Conservation (phyloP, 768 basidiomycete genomes). For the Termitomyces titanicus region DNA sequence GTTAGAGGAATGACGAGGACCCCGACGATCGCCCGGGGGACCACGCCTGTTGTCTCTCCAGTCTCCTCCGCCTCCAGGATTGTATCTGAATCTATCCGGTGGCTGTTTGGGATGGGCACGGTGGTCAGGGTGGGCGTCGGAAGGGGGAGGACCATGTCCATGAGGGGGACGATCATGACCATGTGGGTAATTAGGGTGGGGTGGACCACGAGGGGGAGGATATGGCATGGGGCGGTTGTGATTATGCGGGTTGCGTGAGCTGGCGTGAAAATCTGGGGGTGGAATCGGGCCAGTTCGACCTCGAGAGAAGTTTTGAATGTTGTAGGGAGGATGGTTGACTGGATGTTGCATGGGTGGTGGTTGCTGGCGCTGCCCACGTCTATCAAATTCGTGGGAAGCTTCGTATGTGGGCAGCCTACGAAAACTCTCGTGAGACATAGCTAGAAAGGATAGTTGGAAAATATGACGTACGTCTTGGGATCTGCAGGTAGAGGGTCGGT, state of each 20-base stretch:
- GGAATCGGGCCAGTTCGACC: conserved; percentile 23
- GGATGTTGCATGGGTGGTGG: conserved; percentile 12
- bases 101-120: background rate
- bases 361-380: conserved; percentile 19
- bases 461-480: conserved; percentile 61
- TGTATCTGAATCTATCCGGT: background rate
- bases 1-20: background rate
- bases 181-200: background rate
- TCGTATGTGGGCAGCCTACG: conserved; percentile 71
- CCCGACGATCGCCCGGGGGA: background rate
- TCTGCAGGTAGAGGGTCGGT: conserved; percentile 84
- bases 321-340: background rate
- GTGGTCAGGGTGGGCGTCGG: background rate
- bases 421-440: background rate
- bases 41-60: background rate
- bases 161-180: background rate
- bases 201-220: background rate
- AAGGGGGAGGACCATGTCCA: background rate
- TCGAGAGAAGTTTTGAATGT: background rate
- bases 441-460: background rate
- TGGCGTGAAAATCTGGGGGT: conserved; percentile 9
- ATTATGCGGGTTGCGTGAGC: background rate
- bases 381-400: conserved; percentile 71
- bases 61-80: background rate
- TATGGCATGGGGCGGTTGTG: conserved; percentile 12